phyloP scores from a whole-genome alignment of 2,329 filamentous ascomycete species.

The Trichophyton benhamiae region DNA sequence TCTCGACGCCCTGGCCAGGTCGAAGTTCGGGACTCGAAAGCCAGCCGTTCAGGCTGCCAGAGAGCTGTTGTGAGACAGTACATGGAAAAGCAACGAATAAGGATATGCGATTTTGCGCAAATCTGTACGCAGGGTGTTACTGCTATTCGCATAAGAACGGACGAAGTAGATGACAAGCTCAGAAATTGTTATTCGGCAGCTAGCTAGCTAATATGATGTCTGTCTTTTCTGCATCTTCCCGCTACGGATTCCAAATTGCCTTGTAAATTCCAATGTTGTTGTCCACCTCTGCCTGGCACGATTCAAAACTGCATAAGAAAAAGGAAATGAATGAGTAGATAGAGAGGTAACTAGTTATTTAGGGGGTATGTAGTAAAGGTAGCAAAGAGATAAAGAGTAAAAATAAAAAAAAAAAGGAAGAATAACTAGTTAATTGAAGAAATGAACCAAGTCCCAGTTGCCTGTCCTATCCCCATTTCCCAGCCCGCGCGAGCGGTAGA shows the following conservation, averaged over 20 bases:
- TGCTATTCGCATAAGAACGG: not conserved
- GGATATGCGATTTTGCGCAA: slow-evolving; percentile 1
- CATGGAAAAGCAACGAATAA: not conserved
- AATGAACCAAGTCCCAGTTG: slow-evolving; percentile 5
- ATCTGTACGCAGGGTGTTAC: not conserved
- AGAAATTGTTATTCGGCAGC: not conserved
- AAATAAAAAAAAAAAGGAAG: slow-evolving; percentile 1
- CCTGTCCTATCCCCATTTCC: slow-evolving; percentile 13
- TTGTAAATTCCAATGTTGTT: not conserved
- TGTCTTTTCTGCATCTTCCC: not conserved
- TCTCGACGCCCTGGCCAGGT: not conserved
- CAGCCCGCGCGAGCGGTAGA: slow-evolving; percentile 15
- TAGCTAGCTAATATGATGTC: not conserved
- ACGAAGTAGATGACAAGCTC: not conserved
- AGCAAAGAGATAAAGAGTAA: not conserved
- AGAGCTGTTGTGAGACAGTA: slow-evolving; percentile 1
- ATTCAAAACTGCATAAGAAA: not conserved
- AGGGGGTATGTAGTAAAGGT: not conserved
- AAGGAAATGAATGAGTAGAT: not conserved
- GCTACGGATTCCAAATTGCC: not conserved
- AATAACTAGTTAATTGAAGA: not conserved
- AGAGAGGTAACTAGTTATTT: no score
- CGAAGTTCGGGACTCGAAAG: not conserved
- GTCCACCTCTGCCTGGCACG: not conserved
- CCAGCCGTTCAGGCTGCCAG: not conserved